Evolutionary conservation across 2,329 filamentous ascomycete genomes (phyloP), one percentile per base, ranked within the genome.

Genomic region (Colletotrichum abscissum): DNA sequence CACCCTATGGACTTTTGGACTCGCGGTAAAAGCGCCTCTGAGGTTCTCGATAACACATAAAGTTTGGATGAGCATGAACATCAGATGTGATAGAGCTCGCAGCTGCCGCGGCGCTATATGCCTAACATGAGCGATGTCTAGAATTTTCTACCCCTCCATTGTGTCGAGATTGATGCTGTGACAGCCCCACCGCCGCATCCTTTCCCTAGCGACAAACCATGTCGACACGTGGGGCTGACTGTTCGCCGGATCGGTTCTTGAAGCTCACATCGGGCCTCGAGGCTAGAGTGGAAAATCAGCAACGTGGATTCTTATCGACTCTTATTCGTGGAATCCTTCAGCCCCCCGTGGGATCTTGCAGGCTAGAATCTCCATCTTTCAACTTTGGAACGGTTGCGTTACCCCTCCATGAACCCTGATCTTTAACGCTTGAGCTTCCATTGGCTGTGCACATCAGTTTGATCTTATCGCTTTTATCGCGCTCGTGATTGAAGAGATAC

Each of bases 101-200:
- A 12, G 67, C 56, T 35, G 22, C 3, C 12, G n/a, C 7, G 8
- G 2, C 35, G n/a, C 67, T 52, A 62, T 66, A 52, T 24, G 56
- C 60, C 38, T 63, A 73, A 71, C 59, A 66, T 8, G 24, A 26
- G 1, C 30, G 26, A 52, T 49, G 71, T 73, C 71, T 70, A 73
- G 71, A 73, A 73, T 57, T 62, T 73, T 73, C 67, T 46, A 71
- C 65, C 59, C 64, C 69, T 54, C 65, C 58, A 55, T 56, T 38
- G 52, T 52, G 52, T 72, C 65, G 49, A 52, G 19, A 60, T 46
- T 35, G 19, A 19, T 24, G 55, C 55, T 52, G 67, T 57, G 62
- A 62, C 46, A 11, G 71, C 56, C 46, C 60, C 49, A 70, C 69
- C 22, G 11, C 7, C 11, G 14, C 9, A n/a, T 30, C 30, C 55